These are phyloP conservation scores for Penicillium sp. DNA, from an alignment of 2,329 filamentous ascomycete species.

Conservation along the genomic window DNA sequence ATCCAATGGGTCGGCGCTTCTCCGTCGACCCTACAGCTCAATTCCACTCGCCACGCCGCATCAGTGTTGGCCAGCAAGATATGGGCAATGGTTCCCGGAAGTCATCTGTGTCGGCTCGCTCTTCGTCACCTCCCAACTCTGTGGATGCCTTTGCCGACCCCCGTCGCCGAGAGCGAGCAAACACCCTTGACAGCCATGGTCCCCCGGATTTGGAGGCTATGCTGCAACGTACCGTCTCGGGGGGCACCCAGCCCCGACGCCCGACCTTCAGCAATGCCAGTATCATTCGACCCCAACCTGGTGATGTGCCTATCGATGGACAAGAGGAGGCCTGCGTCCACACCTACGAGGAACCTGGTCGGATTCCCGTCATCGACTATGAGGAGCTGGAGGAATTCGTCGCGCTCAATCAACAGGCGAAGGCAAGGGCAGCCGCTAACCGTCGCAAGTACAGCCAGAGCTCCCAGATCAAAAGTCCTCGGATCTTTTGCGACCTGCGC, in stretches of 20 bases:
- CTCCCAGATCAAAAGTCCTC: slow-evolving; percentile 51
- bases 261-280: slow-evolving; percentile 62
- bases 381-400: slow-evolving; percentile 94
- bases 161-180: slow-evolving; percentile 75
- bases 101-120: slow-evolving; percentile 61
- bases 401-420: slow-evolving; percentile 57
- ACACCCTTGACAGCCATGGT: slow-evolving; percentile 63
- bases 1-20: slow-evolving; percentile 37
- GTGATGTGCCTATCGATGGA: slow-evolving; percentile 36
- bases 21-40: slow-evolving; percentile 45
- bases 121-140: slow-evolving; percentile 88
- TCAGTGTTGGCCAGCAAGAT: slow-evolving; percentile 41
- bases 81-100: slow-evolving; percentile 44
- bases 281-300: slow-evolving; percentile 52
- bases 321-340: slow-evolving; percentile 80
- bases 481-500: slow-evolving; percentile 65
- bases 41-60: slow-evolving; percentile 34
- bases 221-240: slow-evolving; percentile 71
- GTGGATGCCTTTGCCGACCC: slow-evolving; percentile 96
- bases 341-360: slow-evolving; percentile 71
- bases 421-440: slow-evolving; percentile 42
- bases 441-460: slow-evolving; percentile 49
- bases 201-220: slow-evolving; percentile 58
- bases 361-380: slow-evolving; percentile 83
- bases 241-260: slow-evolving; percentile 63